Percentiles rank a stretch among this genome's conserved stretches.
phyloP scores from a whole-genome alignment of 306 rosid species.

The Vicia faba region DNA sequence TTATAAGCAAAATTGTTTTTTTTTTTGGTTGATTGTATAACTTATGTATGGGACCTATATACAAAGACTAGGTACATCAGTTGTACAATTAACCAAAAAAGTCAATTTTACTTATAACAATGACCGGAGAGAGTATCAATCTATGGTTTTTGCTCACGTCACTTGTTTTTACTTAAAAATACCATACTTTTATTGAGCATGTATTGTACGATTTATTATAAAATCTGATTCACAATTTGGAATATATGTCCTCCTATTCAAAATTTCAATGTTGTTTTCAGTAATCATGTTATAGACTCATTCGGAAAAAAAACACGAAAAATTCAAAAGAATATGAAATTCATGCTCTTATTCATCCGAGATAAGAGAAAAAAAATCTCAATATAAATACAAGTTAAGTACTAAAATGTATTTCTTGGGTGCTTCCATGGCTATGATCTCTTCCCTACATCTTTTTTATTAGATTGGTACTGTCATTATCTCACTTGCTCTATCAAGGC shows the following conservation, averaged over 20 bases:
- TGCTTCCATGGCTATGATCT: slow-evolving; percentile 8
- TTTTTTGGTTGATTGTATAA: no score
- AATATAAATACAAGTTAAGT: not conserved
- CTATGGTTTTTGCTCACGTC: no score
- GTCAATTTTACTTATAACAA: no score
- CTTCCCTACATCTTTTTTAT: not conserved
- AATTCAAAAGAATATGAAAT: not conserved
- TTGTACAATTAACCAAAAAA: no score
- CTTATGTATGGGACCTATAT: no score
- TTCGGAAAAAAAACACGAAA: not conserved
- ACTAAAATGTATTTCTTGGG: slow-evolving; percentile 6
- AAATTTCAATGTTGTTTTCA: not conserved
- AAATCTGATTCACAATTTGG: not conserved
- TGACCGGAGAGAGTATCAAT: no score
- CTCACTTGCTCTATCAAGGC: slow-evolving; percentile 1
- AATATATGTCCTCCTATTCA: not conserved
- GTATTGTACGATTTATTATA: not conserved
- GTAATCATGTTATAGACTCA: slow-evolving; percentile 4
- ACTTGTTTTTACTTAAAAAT: not conserved
- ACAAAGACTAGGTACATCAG: no score
- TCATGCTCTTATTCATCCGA: not conserved
- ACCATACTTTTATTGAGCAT: no score
- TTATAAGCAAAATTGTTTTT: no score
- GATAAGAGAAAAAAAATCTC: not conserved
- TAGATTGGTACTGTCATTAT: not conserved